Percentiles rank a stretch among this genome's conserved stretches.
phyloP scores from a whole-genome alignment of 345 rosid species.

The Moricandia moricandioides region DNA sequence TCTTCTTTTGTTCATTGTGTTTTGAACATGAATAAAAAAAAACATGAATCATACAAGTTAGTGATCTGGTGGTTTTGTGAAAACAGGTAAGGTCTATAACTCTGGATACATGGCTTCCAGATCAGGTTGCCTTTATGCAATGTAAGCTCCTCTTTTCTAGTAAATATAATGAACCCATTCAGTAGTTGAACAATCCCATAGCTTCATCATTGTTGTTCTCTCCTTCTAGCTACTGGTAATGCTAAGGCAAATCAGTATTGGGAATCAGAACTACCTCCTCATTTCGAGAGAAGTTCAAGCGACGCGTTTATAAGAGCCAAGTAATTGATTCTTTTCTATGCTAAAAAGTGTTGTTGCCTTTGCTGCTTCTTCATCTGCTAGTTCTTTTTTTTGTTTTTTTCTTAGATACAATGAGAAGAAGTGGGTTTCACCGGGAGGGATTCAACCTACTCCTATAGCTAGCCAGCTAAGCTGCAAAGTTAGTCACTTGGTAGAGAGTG shows the following conservation, averaged over 20 bases:
- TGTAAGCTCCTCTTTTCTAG: slow-evolving; percentile 50
- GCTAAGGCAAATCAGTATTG: slow-evolving; percentile 74
- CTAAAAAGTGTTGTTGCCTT: slow-evolving; percentile 1
- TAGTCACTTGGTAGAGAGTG: slow-evolving; percentile 28
- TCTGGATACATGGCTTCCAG: slow-evolving; percentile 98
- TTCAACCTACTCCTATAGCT: slow-evolving; percentile 34
- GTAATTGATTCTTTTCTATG: slow-evolving; percentile 44
- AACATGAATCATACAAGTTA: too few species aligned
- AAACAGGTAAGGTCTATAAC: slow-evolving; percentile 87
- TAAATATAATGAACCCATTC: background rate
- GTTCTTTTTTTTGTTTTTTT: background rate
- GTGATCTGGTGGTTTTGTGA: slow-evolving; percentile 1
- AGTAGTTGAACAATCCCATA: background rate
- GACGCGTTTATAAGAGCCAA: slow-evolving; percentile 81
- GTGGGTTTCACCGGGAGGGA: slow-evolving; percentile 55
- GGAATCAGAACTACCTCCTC: slow-evolving; percentile 91
- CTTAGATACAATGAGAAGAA: slow-evolving; percentile 68
- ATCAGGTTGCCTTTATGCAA: slow-evolving; percentile 76
- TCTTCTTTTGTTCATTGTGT: background rate
- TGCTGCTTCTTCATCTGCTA: background rate
- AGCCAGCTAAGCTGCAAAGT: slow-evolving; percentile 22
- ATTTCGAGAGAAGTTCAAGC: slow-evolving; percentile 62
- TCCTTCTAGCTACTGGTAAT: slow-evolving; percentile 77
- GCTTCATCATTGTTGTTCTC: slow-evolving; percentile 4
- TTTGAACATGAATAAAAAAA: background rate